These are phyloP conservation scores for Bryopsis sp. DNA, from an alignment of 139 green algal species.

Conservation along the genomic window DNA sequence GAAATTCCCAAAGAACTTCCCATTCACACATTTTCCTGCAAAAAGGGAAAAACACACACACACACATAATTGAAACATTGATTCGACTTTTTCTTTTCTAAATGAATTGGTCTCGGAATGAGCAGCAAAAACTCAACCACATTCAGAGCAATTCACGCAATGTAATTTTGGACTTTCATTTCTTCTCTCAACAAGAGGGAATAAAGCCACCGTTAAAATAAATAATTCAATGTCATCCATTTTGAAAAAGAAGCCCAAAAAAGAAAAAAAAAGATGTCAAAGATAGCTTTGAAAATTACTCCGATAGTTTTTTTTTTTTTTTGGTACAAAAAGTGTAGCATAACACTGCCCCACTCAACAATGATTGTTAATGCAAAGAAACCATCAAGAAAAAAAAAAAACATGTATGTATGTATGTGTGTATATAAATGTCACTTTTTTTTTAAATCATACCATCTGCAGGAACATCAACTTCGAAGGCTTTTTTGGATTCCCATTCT, in stretches of 20 bases:
- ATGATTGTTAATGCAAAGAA: neutral
- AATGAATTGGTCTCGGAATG: neutral
- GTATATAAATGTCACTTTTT: neutral
- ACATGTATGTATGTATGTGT: neutral
- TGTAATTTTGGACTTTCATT: neutral
- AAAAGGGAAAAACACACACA: conserved; percentile 12
- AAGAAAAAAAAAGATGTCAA: too few relatives aligned
- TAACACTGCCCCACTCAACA: neutral
- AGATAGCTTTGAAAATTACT: neutral
- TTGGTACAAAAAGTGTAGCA: neutral
- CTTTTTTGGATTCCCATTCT: conserved; percentile 66
- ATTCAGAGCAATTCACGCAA: neutral
- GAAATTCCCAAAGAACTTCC: conserved; percentile 99
- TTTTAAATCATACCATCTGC: neutral
- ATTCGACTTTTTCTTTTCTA: too few relatives aligned
- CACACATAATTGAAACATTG: neutral
- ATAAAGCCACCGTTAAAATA: too few relatives aligned
- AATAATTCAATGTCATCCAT: too few relatives aligned
- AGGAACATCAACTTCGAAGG: conserved; percentile 82
- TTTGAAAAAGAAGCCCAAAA: too few relatives aligned
- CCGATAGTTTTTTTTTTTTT: neutral
- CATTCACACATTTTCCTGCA: conserved; percentile 19
- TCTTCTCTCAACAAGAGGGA: too few relatives aligned
- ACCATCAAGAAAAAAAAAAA: neutral
- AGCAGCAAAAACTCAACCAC: neutral